Conservation (phyloP, 805 yeast species). For the Saturnispora mendoncae region DNA sequence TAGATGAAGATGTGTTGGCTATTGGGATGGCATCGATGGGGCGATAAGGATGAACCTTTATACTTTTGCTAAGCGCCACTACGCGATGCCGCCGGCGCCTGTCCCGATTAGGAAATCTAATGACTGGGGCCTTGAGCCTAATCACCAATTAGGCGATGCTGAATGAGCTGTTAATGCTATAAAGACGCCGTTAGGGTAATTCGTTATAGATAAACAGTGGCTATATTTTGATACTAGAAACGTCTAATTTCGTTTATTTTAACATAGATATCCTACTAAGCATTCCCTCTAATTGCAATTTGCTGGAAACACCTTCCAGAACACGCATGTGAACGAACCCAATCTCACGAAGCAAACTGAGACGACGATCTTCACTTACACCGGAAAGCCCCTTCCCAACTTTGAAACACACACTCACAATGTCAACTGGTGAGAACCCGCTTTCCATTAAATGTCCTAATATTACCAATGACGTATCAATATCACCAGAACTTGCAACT, state of each 20-base stretch:
- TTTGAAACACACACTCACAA: constrained; percentile 81
- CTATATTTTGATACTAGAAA: too few species aligned
- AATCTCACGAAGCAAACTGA: constrained; percentile 75
- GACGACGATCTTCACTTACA: constrained; percentile 55
- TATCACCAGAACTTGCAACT: constrained; percentile 20
- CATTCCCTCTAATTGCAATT: constrained; percentile 78
- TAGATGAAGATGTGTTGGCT: not conserved
- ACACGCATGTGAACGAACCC: constrained; percentile 90
- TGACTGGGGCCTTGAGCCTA: too few species aligned
- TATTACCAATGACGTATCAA: constrained; percentile 58
- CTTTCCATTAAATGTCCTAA: constrained; percentile 71
- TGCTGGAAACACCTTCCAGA: constrained; percentile 85
- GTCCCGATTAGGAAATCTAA: not conserved
- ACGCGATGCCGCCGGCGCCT: constrained; percentile 4
- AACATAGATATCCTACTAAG: constrained; percentile 27
- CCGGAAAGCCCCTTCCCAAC: constrained; percentile 61
- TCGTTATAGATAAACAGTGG: not conserved
- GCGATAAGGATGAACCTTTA: constrained; percentile 3
- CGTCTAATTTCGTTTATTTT: too few species aligned
- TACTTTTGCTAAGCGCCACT: not conserved
- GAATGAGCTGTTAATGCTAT: not conserved
- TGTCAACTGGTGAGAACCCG: constrained; percentile 91
- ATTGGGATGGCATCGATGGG: not conserved
- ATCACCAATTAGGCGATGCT: too few species aligned
- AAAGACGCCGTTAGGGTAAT: not conserved